These are phyloP conservation scores for Cryptococcus maquisensis DNA, from an alignment of 1,284 basidiomycete species.

Conservation along the genomic window DNA sequence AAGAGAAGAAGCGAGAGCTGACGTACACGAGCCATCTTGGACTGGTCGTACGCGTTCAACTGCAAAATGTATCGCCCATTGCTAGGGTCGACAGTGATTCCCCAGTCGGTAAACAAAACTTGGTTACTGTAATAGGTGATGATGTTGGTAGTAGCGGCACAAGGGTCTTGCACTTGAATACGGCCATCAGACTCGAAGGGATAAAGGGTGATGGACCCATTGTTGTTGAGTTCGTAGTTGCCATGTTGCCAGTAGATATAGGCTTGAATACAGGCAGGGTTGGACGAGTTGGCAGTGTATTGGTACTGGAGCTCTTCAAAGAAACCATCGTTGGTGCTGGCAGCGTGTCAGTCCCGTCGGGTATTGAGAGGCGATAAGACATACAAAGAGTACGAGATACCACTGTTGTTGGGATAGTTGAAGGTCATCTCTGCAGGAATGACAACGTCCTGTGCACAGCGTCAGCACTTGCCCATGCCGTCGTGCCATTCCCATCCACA, in stretches of 20 bases:
- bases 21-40: conserved; percentile 46
- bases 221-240: conserved; percentile 60
- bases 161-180: conserved; percentile 87
- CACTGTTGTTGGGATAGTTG: conserved; percentile 72
- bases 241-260: conserved; percentile 85
- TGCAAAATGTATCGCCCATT: conserved; percentile 38
- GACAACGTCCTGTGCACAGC: conserved; percentile 63
- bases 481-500: too few relatives aligned
- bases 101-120: conserved; percentile 43
- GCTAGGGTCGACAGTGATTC: conserved; percentile 40
- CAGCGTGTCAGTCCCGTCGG: not conserved
- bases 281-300: conserved; percentile 66
- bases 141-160: conserved; percentile 76
- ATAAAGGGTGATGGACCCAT: conserved; percentile 68
- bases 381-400: conserved; percentile 82
- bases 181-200: conserved; percentile 72
- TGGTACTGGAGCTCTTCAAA: conserved; percentile 86
- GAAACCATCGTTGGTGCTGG: conserved; percentile 60
- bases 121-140: conserved; percentile 73
- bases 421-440: conserved; percentile 75
- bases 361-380: conserved; percentile 39
- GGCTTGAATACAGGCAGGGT: conserved; percentile 60
- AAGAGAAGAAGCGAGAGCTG: not conserved
- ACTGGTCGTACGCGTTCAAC: conserved; percentile 45
- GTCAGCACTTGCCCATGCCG: not conserved